Evolutionary conservation across 495 filamentous ascomycete genomes (phyloP).

Genomic region (Pseudoneurospora amorphoporcata): DNA sequence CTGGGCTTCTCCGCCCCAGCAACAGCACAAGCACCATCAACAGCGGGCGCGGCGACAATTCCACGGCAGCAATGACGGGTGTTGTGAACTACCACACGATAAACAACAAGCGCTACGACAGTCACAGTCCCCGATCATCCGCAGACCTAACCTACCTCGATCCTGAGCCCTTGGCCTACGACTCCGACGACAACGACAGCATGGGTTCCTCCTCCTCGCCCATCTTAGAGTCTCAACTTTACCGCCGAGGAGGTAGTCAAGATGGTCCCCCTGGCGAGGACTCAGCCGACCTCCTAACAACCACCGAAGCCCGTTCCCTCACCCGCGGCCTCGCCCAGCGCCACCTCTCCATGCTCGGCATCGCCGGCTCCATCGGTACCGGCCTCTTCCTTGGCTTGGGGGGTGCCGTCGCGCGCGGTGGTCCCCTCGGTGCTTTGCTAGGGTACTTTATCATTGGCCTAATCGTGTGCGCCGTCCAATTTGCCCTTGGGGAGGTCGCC

Average conservation of each 20-base stretch:
- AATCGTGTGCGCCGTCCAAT: slow-evolving; percentile 41
- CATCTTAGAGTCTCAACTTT: background rate
- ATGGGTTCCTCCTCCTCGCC: background rate
- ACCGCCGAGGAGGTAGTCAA: background rate
- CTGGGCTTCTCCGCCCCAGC: background rate
- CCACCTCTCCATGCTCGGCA: slow-evolving; percentile 40
- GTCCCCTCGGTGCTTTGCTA: slow-evolving; percentile 40
- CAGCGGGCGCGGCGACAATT: background rate
- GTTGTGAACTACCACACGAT: background rate
- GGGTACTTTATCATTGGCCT: slow-evolving; percentile 44
- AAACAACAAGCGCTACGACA: background rate
- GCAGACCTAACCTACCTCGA: background rate
- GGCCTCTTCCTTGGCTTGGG: slow-evolving; percentile 43
- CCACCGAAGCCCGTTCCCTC: slow-evolving; percentile 27
- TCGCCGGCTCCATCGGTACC: slow-evolving; percentile 43
- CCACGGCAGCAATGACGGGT: background rate
- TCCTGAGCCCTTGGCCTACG: background rate
- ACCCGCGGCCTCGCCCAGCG: slow-evolving; percentile 33
- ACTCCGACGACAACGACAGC: background rate
- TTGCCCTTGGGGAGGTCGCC: slow-evolving; percentile 49
- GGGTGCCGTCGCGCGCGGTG: slow-evolving; percentile 35
- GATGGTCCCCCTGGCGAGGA: background rate
- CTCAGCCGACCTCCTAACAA: slow-evolving; percentile 18
- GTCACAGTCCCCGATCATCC: background rate
- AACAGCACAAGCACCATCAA: background rate